Base-by-base conservation (phyloP, 2,329 filamentous ascomycete genomes). In the Verticillium nonalfalfae region DNA sequence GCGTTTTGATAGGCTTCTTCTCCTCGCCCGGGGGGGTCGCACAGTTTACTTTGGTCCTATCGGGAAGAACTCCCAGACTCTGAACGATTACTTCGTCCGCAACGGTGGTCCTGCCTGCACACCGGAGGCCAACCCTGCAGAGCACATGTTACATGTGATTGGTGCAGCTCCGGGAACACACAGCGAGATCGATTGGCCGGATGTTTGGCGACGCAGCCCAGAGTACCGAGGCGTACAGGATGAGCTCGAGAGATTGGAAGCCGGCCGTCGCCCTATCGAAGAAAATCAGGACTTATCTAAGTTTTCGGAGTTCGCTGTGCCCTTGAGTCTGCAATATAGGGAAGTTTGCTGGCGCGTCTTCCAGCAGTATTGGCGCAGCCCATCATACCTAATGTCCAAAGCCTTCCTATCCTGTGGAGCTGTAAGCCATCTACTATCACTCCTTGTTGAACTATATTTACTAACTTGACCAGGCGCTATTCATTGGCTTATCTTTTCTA, bases 321-420 rank as follows among this genome's bases (percentile, higher is more conserved):
- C 88, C 0, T 87, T 91, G 66, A 65, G 59, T 1, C 67, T 75
- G 4, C 90, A 93, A 68, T 73, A 90, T 7, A 76, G 74, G 38
- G 78, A 86, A 64, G 86, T 88, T 40, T 81, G 82, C 4, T 70
- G 77, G 56, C 87, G 90, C 65, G 85, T 91, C 10, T 91, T 91
- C 73, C 80, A 88, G 68, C 90, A 93, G 71, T 91, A 91, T 77
- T 93, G 90, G 89, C 84, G 90, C 59, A 90, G 82, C 1, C 90
- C 90, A 0, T 79, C 82, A 2, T 93, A 93, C 74, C 87, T 93
- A 68, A 91, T 89, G 75, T 84, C 86, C 57, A 93, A 93, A 74
- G 67, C 82, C 1, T 72, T 81, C 1, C 81, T 91, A 39, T 85
- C 82, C 63, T 74, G 82, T 38, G 70, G 79, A 18, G 60, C 69